phyloP scores from a whole-genome alignment of 805 yeast genomes.

The Sungouiozyma intestinalis region DNA sequence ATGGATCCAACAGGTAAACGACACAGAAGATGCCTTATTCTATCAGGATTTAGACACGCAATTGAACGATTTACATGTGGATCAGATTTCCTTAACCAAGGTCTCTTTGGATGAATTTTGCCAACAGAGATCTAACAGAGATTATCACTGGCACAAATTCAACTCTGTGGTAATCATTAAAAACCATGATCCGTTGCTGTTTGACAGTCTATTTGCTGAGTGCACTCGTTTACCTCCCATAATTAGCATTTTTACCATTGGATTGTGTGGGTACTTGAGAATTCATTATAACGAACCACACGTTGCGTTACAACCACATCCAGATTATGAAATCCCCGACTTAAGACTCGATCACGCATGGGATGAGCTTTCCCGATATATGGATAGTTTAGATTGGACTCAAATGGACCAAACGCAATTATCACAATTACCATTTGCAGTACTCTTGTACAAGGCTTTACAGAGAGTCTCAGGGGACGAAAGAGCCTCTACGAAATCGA shows the following conservation, averaged over 20 bases:
- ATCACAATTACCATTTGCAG: constrained; percentile 55
- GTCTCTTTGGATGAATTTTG: neutral
- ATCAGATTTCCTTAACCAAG: neutral
- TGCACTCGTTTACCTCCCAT: constrained; percentile 39
- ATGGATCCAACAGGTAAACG: constrained; percentile 37
- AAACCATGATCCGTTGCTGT: neutral
- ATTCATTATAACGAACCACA: constrained; percentile 42
- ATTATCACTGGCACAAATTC: neutral
- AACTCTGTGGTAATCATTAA: constrained; percentile 20
- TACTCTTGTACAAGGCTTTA: constrained; percentile 3
- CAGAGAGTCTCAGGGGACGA: neutral
- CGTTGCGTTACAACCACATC: constrained; percentile 69
- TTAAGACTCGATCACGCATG: constrained; percentile 63
- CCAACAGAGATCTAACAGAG: too few relatives aligned
- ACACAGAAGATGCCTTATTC: neutral
- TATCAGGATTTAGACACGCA: constrained; percentile 2
- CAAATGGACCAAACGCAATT: constrained; percentile 36
- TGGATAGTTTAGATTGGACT: constrained; percentile 41
- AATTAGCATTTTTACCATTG: constrained; percentile 40
- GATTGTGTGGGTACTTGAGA: constrained; percentile 56
- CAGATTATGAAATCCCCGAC: constrained; percentile 42
- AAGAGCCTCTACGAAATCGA: neutral
- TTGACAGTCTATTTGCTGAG: too few relatives aligned
- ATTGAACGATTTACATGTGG: constrained; percentile 1
- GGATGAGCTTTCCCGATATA: constrained; percentile 47